Conservation (phyloP, 306 rosid genomes). For the Prunus fruticosa region DNA sequence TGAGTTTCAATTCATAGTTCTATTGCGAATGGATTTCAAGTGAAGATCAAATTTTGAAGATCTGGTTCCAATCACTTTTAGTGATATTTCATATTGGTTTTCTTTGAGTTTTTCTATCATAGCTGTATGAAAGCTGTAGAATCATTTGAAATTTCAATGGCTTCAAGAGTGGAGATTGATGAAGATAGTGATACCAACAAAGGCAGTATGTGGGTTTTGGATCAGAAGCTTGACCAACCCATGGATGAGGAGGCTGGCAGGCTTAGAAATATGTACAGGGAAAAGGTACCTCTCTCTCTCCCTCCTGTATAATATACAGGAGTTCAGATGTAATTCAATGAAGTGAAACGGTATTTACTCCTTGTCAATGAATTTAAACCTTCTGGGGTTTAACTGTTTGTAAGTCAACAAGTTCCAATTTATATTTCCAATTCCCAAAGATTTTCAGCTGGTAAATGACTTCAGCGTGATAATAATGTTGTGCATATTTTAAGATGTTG, state of each 20-base stretch:
- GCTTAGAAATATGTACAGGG: slow-evolving; percentile 85
- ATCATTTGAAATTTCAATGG: slow-evolving; percentile 47
- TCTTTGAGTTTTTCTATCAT: neutral
- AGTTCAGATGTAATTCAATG: neutral
- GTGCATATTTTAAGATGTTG: neutral
- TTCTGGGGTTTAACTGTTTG: neutral
- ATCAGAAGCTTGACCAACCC: slow-evolving; percentile 89
- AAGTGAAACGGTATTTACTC: neutral
- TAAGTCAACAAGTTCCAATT: neutral
- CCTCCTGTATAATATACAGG: neutral
- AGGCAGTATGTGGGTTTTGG: slow-evolving; percentile 93
- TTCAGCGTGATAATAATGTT: neutral
- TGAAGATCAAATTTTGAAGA: slow-evolving; percentile 32
- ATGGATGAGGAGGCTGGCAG: slow-evolving; percentile 96
- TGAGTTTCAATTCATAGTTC: slow-evolving; percentile 30
- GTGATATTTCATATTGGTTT: slow-evolving; percentile 20
- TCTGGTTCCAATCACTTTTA: slow-evolving; percentile 18
- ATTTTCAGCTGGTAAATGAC: neutral
- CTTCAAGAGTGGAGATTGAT: slow-evolving; percentile 54
- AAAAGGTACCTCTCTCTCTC: slow-evolving; percentile 50
- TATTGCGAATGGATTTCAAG: slow-evolving; percentile 26
- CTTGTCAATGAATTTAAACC: neutral
- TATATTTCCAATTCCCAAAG: neutral
- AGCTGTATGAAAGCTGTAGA: slow-evolving; percentile 16
- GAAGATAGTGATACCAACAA: slow-evolving; percentile 40